Percentiles rank a stretch among this genome's conserved stretches.
These are phyloP conservation scores for Thraustochytrium striatum DNA, from an alignment of 352 stramenopile genomes.

Conservation along the genomic window DNA sequence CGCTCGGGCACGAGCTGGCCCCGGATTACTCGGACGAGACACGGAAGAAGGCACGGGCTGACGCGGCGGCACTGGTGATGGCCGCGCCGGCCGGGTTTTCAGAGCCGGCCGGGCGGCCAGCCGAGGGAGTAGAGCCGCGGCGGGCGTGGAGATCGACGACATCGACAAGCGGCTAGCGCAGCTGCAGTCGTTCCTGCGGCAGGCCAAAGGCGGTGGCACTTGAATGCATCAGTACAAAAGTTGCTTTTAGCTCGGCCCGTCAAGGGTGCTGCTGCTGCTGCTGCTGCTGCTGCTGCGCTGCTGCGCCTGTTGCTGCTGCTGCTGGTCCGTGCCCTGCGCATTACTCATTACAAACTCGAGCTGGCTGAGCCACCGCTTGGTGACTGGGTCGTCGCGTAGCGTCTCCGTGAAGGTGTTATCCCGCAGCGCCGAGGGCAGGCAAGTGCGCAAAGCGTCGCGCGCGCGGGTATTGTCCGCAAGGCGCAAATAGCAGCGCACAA, in stretches of 20 bases:
- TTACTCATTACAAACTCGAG: constrained; percentile 56
- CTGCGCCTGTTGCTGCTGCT: constrained; percentile 16
- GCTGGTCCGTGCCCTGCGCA: neutral
- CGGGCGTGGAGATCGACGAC: constrained; percentile 60
- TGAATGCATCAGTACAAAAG: neutral
- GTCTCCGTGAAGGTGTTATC: constrained; percentile 89
- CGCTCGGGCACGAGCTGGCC: too few relatives aligned
- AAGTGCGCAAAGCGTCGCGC: constrained; percentile 92
- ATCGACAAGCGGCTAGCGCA: constrained; percentile 65
- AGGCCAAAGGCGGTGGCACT: constrained; percentile 56
- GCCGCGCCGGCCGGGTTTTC: too few relatives aligned
- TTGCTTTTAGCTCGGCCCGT: neutral
- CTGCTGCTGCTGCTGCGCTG: constrained; percentile 1
- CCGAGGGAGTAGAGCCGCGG: neutral
- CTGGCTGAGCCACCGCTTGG: constrained; percentile 90
- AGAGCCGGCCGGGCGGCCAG: too few relatives aligned
- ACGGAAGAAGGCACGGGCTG: too few relatives aligned
- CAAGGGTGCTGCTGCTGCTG: constrained; percentile 30
- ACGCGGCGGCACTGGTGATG: too few relatives aligned
- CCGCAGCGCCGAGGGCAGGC: constrained; percentile 82
- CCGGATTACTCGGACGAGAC: too few relatives aligned
- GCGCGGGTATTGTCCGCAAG: constrained; percentile 77
- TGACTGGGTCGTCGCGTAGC: constrained; percentile 90
- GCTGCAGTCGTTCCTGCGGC: constrained; percentile 60
- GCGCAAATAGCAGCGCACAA: constrained; percentile 95